Conservation (phyloP, 2,329 filamentous ascomycete genomes). For the Phaeoacremonium minimum region DNA sequence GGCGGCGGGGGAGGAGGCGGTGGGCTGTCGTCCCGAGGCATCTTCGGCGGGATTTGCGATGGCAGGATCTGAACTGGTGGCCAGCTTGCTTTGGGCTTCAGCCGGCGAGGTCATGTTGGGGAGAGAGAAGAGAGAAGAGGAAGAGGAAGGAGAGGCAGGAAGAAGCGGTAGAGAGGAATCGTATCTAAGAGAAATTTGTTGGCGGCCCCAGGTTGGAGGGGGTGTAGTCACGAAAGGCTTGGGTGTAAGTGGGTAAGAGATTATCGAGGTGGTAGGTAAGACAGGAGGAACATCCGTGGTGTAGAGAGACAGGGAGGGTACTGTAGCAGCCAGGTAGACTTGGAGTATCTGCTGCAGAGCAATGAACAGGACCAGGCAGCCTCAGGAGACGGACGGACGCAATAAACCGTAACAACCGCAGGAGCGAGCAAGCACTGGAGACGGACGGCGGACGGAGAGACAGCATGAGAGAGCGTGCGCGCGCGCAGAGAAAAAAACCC, state of each 20-base stretch:
- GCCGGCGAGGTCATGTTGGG: slow-evolving; percentile 28
- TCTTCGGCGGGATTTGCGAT: slow-evolving; percentile 35
- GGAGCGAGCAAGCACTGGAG: background rate
- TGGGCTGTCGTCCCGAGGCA: slow-evolving; percentile 61
- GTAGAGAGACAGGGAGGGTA: background rate
- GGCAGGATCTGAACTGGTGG: slow-evolving; percentile 28
- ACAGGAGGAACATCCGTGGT: no score
- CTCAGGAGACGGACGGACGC: slow-evolving; percentile 1
- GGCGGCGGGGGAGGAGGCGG: slow-evolving; percentile 57
- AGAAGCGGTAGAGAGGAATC: slow-evolving; percentile 21
- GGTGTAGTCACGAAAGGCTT: slow-evolving; percentile 5
- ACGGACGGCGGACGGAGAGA: background rate
- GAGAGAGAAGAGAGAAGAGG: slow-evolving; percentile 20
- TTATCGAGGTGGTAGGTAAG: background rate
- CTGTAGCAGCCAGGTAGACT: slow-evolving; percentile 8
- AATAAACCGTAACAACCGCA: no score
- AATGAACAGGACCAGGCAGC: slow-evolving; percentile 8
- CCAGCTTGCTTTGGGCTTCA: slow-evolving; percentile 17
- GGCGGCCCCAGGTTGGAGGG: slow-evolving; percentile 4
- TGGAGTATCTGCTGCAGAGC: background rate
- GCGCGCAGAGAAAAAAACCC: slow-evolving; percentile 3
- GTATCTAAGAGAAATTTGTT: slow-evolving; percentile 12
- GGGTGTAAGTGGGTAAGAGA: slow-evolving; percentile 7
- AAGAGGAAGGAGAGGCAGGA: slow-evolving; percentile 19
- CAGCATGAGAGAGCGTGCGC: slow-evolving; percentile 1